Conservation (phyloP, 345 rosid genomes). For the Murraya koenigii region DNA sequence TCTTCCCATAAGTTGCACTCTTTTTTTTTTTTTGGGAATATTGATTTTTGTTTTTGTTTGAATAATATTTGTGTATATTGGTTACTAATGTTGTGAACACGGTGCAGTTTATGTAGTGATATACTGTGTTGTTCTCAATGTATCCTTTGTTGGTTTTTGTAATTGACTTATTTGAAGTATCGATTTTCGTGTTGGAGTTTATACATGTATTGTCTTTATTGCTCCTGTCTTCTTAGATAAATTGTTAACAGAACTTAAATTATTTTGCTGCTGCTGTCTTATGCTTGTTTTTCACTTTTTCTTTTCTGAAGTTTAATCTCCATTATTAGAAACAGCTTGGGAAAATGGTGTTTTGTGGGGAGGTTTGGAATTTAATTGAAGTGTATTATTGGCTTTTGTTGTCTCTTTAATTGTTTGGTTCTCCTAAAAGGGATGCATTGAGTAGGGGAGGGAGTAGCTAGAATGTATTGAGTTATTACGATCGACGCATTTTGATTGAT, state of each 20-base stretch:
- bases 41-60: neutral
- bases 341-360: neutral
- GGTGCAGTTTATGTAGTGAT: neutral
- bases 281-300: neutral
- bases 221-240: neutral
- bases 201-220: neutral
- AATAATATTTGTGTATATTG: neutral
- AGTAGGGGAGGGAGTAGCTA: neutral
- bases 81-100: neutral
- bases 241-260: too few relatives aligned
- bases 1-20: slow-evolving; percentile 6
- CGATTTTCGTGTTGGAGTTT: neutral
- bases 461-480: neutral
- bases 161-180: neutral
- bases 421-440: neutral
- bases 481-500: neutral
- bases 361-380: too few relatives aligned
- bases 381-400: neutral
- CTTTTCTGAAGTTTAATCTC: neutral
- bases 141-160: neutral
- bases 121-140: neutral
- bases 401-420: neutral
- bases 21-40: too few relatives aligned
- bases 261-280: neutral
- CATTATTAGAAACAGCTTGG: neutral